A percentile compares a stretch with the other conserved stretches of the same genome.
Evolutionary conservation across 495 filamentous ascomycete species (phyloP).

Genomic region (Amorphotheca resinae): DNA sequence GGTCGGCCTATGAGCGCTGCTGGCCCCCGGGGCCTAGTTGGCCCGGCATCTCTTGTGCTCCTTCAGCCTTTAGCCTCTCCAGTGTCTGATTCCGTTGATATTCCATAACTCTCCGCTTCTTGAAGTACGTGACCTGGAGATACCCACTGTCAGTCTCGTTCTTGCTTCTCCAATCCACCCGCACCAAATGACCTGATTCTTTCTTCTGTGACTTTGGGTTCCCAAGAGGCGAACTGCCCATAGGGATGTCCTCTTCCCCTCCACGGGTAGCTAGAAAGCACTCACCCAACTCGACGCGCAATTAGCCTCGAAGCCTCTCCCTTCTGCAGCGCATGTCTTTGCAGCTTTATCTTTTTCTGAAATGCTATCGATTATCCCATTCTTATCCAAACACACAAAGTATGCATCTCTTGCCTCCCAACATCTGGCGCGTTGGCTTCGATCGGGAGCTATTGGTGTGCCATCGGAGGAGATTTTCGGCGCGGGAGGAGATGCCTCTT

Average conservation of each 20-base stretch:
- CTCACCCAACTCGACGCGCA: slow-evolving; percentile 76
- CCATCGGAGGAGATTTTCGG: slow-evolving; percentile 22
- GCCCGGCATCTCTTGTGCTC: slow-evolving; percentile 46
- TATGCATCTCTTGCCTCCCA: slow-evolving; percentile 79
- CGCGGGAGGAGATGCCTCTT: slow-evolving; percentile 7
- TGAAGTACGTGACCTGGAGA: slow-evolving; percentile 86
- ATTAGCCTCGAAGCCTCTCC: slow-evolving; percentile 54
- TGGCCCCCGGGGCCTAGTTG: slow-evolving; percentile 10
- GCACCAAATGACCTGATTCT: too few species aligned
- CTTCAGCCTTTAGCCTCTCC: slow-evolving; percentile 66
- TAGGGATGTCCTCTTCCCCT: too few species aligned
- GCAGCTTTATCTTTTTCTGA: slow-evolving; percentile 45
- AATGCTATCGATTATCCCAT: slow-evolving; percentile 74
- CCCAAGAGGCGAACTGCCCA: too few species aligned
- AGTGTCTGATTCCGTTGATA: slow-evolving; percentile 70
- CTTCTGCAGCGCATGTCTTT: slow-evolving; percentile 53
- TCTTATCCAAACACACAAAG: slow-evolving; percentile 70
- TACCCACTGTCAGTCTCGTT: slow-evolving; percentile 1
- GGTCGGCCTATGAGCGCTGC: slow-evolving; percentile 3
- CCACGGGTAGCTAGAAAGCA: slow-evolving; percentile 24
- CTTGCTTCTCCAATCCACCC: not conserved
- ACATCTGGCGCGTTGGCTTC: slow-evolving; percentile 64
- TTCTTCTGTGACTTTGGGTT: too few species aligned
- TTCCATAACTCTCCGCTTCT: slow-evolving; percentile 87
- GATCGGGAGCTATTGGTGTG: slow-evolving; percentile 43